Evolutionary conservation across 768 basidiomycete genomes (phyloP).

Genomic region (Pleurotus salmoneostramineus): DNA sequence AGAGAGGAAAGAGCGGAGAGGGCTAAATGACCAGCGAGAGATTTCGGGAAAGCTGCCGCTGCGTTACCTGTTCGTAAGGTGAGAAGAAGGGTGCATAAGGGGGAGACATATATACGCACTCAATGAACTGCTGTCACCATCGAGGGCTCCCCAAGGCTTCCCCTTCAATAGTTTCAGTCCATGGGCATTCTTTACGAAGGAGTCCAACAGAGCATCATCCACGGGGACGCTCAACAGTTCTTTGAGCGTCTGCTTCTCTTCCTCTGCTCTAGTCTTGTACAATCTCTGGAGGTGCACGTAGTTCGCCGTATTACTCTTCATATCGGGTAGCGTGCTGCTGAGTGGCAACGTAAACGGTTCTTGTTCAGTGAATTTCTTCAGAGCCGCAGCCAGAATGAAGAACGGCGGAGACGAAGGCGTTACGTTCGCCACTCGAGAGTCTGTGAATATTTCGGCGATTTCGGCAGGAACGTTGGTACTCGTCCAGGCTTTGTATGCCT

Average conservation of each 20-base stretch:
- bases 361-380: slow-evolving; percentile 58
- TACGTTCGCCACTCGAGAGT: slow-evolving; percentile 43
- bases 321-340: slow-evolving; percentile 88
- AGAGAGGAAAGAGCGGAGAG: slow-evolving; percentile 55
- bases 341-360: slow-evolving; percentile 69
- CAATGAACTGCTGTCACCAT: slow-evolving; percentile 51
- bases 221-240: slow-evolving; percentile 41
- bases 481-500: slow-evolving; percentile 81
- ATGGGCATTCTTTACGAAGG: slow-evolving; percentile 80
- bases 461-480: slow-evolving; percentile 61
- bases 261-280: slow-evolving; percentile 74
- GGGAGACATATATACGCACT: slow-evolving; percentile 11
- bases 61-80: slow-evolving; percentile 31
- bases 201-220: slow-evolving; percentile 53
- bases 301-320: slow-evolving; percentile 84
- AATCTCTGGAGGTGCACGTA: slow-evolving; percentile 85
- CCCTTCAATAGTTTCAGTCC: slow-evolving; percentile 65
- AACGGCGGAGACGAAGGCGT: slow-evolving; percentile 58
- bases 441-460: slow-evolving; percentile 57
- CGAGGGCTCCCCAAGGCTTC: slow-evolving; percentile 53
- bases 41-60: slow-evolving; percentile 41
- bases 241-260: slow-evolving; percentile 60
- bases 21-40: slow-evolving; percentile 67
- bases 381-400: slow-evolving; percentile 72
- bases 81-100: slow-evolving; percentile 3